phyloP scores from a whole-genome alignment of 345 rosid species.

The Brassica napus region DNA sequence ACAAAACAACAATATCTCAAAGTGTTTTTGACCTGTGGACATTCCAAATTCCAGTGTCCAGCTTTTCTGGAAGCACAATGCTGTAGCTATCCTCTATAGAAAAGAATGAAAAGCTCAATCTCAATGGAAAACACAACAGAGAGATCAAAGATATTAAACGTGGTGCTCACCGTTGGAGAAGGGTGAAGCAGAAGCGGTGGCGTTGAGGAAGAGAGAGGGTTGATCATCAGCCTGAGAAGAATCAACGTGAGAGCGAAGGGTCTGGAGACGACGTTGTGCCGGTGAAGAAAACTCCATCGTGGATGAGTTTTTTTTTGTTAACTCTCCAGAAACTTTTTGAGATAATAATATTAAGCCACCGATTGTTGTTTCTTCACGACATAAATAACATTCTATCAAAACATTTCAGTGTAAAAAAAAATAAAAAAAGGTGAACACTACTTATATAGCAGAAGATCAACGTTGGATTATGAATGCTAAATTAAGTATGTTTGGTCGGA shows the following conservation, averaged over 20 bases:
- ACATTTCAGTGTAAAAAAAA: not conserved
- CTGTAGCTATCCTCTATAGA: constrained; percentile 55
- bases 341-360: not conserved
- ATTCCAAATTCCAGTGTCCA: constrained; percentile 78
- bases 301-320: not conserved
- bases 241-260: constrained; percentile 59
- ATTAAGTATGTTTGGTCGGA: not conserved
- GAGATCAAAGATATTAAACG: not conserved
- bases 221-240: constrained; percentile 35
- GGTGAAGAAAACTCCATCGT: constrained; percentile 40
- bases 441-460: not conserved
- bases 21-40: constrained; percentile 61
- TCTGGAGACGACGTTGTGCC: constrained; percentile 65
- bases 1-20: not conserved
- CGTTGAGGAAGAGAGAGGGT: constrained; percentile 33
- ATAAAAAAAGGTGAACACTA: not conserved
- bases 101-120: not conserved
- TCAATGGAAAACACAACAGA: constrained; percentile 6
- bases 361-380: constrained; percentile 14
- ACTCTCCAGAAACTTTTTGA: not conserved
- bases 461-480: not conserved
- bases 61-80: constrained; percentile 74
- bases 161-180: constrained; percentile 43
- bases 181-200: constrained; percentile 30
- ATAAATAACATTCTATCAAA: not conserved